Conservation (phyloP, 2,329 filamentous ascomycete genomes). For the Botrytis galanthina region DNA sequence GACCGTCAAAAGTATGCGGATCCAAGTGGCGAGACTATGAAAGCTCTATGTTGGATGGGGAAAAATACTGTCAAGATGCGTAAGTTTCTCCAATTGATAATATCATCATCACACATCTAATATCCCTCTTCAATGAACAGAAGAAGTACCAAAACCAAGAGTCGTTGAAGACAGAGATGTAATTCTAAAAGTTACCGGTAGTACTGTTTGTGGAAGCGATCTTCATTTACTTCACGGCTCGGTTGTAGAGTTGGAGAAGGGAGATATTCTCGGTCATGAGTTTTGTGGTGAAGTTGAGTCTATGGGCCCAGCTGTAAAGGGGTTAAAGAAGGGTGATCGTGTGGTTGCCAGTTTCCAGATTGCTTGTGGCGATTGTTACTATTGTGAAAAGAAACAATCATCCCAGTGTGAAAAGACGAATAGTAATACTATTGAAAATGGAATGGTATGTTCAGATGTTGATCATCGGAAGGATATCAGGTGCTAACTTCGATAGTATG, state of each 20-base stretch:
- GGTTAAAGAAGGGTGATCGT: constrained; percentile 58
- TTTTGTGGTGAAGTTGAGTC: constrained; percentile 50
- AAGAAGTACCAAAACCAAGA: constrained; percentile 67
- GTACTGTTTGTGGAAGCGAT: constrained; percentile 41
- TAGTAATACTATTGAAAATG: constrained; percentile 65
- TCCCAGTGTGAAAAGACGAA: constrained; percentile 82
- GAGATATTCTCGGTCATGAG: constrained; percentile 54
- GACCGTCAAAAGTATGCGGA: constrained; percentile 52
- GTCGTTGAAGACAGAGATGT: constrained; percentile 73
- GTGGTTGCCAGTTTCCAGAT: constrained; percentile 89
- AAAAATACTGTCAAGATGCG: constrained; percentile 74
- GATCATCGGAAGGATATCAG: not conserved
- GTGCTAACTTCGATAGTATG: constrained; percentile 50
- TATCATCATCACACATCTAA: constrained; percentile 13
- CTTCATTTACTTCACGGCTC: constrained; percentile 41
- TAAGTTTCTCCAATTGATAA: constrained; percentile 36
- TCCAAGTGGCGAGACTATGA: constrained; percentile 62
- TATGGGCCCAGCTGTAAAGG: constrained; percentile 51
- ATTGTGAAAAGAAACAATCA: constrained; percentile 74
- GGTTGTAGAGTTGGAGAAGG: constrained; percentile 48
- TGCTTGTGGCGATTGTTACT: constrained; percentile 69
- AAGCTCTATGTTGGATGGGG: constrained; percentile 77
- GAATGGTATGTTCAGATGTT: constrained; percentile 48
- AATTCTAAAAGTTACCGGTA: constrained; percentile 69
- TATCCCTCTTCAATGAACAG: constrained; percentile 35